phyloP scores from a whole-genome alignment of 1,284 basidiomycete species.

The Tilletia indica region DNA sequence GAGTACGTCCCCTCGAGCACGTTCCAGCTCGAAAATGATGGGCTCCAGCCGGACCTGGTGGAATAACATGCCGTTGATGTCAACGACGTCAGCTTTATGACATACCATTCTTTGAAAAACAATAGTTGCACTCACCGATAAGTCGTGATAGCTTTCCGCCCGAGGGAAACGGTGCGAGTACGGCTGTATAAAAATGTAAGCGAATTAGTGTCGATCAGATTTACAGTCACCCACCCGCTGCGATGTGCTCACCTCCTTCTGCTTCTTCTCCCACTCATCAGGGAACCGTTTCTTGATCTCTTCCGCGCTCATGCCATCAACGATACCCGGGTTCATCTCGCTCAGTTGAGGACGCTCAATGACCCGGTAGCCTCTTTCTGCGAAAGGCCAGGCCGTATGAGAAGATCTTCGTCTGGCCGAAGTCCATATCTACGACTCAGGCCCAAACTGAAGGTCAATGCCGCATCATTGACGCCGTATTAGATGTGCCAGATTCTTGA shows the following conservation, averaged over 20 bases:
- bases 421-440: conserved; percentile 69
- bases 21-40: conserved; percentile 77
- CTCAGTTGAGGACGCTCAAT: conserved; percentile 92
- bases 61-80: neutral
- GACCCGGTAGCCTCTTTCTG: conserved; percentile 67
- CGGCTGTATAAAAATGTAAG: conserved; percentile 58
- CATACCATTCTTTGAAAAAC: no score
- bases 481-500: neutral
- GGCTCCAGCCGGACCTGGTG: conserved; percentile 64
- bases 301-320: conserved; percentile 86
- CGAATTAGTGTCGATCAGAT: no score
- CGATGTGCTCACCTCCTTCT: conserved; percentile 63
- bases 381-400: conserved; percentile 93
- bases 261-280: conserved; percentile 88
- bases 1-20: conserved; percentile 69
- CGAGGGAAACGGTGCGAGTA: conserved; percentile 73
- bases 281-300: conserved; percentile 87
- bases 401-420: conserved; percentile 87
- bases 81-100: no score
- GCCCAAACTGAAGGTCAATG: no score
- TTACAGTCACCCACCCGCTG: neutral
- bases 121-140: conserved; percentile 49
- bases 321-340: conserved; percentile 82
- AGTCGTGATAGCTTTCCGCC: conserved; percentile 76
- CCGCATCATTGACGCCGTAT: neutral